These are phyloP conservation scores for Heritiera fomes DNA, from an alignment of 345 rosid genomes.

Conservation along the genomic window DNA sequence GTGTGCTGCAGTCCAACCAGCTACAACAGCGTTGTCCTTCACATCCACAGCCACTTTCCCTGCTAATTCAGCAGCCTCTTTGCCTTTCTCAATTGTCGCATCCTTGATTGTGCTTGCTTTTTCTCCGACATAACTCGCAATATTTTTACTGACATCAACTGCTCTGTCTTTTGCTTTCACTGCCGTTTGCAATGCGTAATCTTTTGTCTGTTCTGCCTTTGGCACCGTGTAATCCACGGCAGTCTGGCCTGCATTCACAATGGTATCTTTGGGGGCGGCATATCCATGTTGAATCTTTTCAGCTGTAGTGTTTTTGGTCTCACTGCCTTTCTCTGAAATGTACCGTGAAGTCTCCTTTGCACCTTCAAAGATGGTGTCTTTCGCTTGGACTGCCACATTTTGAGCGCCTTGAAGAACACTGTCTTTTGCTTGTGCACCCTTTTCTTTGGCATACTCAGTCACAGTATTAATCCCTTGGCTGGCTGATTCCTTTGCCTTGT, in stretches of 20 bases:
- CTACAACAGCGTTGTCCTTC: constrained; percentile 55
- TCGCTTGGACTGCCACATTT: constrained; percentile 30
- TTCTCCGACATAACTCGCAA: constrained; percentile 33
- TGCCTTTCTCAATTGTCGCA: constrained; percentile 48
- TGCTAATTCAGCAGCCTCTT: constrained; percentile 48
- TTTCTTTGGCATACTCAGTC: constrained; percentile 23
- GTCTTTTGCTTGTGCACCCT: constrained; percentile 10
- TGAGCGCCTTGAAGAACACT: not conserved
- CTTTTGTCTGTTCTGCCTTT: constrained; percentile 36
- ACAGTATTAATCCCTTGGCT: constrained; percentile 20
- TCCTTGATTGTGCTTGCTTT: constrained; percentile 44
- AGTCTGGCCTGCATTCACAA: constrained; percentile 24
- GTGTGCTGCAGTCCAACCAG: constrained; percentile 79
- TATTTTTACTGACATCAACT: constrained; percentile 27
- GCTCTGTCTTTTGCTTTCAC: constrained; percentile 1
- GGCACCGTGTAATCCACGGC: constrained; percentile 26
- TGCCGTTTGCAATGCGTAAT: constrained; percentile 2
- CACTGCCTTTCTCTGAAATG: constrained; percentile 39
- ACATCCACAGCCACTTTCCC: constrained; percentile 47
- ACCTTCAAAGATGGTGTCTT: constrained; percentile 36
- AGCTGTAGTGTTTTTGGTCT: constrained; percentile 26
- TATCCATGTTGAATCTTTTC: constrained; percentile 34
- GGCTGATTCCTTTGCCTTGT: constrained; percentile 42
- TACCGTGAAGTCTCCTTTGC: constrained; percentile 32
- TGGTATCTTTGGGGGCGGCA: constrained; percentile 27